A percentile compares a stretch with the other conserved stretches of the same genome.
phyloP scores from a whole-genome alignment of 345 rosid genomes.

The Acer campestre region DNA sequence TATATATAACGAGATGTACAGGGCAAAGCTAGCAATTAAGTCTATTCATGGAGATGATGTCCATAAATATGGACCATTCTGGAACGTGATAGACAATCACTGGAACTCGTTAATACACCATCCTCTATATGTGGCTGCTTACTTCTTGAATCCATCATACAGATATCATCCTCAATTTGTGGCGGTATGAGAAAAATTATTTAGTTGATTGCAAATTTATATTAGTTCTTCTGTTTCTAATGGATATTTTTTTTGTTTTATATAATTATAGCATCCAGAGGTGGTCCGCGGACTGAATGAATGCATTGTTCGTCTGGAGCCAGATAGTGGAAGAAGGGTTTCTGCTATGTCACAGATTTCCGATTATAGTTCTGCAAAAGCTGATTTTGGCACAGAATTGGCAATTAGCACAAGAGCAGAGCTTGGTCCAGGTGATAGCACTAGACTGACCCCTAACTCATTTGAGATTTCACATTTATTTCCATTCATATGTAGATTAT shows the following conservation, averaged over 20 bases:
- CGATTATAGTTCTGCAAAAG: slow-evolving; percentile 47
- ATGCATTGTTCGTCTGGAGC: slow-evolving; percentile 46
- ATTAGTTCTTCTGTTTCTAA: neutral
- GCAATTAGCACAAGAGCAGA: slow-evolving; percentile 48
- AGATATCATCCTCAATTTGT: slow-evolving; percentile 44
- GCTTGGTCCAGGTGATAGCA: slow-evolving; percentile 48
- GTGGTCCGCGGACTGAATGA: slow-evolving; percentile 49
- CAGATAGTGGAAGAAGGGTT: slow-evolving; percentile 36
- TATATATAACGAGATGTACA: slow-evolving; percentile 40
- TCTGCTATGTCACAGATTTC: slow-evolving; percentile 41
- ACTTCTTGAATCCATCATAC: slow-evolving; percentile 50
- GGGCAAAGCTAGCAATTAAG: slow-evolving; percentile 45
- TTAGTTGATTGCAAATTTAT: slow-evolving; percentile 10
- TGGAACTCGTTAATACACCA: slow-evolving; percentile 41
- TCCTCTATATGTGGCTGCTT: slow-evolving; percentile 47
- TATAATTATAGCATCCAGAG: slow-evolving; percentile 35
- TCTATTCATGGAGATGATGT: slow-evolving; percentile 40
- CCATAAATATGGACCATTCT: slow-evolving; percentile 47
- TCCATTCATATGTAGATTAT: neutral
- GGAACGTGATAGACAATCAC: slow-evolving; percentile 44
- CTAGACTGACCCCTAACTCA: neutral
- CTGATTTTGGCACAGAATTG: slow-evolving; percentile 51
- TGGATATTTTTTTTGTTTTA: neutral
- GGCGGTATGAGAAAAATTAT: slow-evolving; percentile 29
- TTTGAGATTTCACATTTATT: neutral